Conservation (phyloP, 306 rosid species). For the Quercus parvula region DNA sequence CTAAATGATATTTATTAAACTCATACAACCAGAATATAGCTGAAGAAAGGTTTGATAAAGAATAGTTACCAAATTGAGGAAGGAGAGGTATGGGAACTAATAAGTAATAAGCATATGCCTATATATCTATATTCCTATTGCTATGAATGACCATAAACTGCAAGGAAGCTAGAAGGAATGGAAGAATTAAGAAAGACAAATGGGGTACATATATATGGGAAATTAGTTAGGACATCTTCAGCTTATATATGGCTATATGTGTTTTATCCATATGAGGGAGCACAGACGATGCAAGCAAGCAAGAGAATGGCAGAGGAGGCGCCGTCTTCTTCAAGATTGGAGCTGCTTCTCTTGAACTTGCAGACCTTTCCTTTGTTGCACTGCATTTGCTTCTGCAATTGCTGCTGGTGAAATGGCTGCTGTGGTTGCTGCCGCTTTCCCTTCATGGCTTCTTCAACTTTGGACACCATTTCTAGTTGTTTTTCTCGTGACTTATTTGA, state of each 20-base stretch:
- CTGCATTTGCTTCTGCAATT: conserved; percentile 59
- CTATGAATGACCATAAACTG: not conserved
- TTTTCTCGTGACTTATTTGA: not conserved
- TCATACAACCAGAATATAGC: not conserved
- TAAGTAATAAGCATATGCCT: not conserved
- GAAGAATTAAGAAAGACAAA: not conserved
- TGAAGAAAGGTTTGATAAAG: not conserved
- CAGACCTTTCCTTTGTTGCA: conserved; percentile 72
- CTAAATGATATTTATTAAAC: not conserved
- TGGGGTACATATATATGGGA: too few relatives aligned
- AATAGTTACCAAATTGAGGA: not conserved
- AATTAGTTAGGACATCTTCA: not conserved
- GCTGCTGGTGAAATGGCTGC: conserved; percentile 35
- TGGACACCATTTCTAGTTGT: conserved; percentile 59
- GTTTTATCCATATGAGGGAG: conserved; percentile 48
- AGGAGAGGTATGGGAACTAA: not conserved
- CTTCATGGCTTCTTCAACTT: conserved; percentile 72
- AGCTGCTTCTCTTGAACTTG: conserved; percentile 88
- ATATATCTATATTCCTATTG: not conserved
- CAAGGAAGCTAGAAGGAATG: not conserved
- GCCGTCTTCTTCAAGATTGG: conserved; percentile 77
- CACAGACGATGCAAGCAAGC: conserved; percentile 93
- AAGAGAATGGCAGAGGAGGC: conserved; percentile 87
- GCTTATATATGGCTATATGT: not conserved
- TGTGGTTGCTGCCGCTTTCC: conserved; percentile 38